Conservation (phyloP, 2,329 filamentous ascomycete genomes). For the Trichoderma afroharzianum region DNA sequence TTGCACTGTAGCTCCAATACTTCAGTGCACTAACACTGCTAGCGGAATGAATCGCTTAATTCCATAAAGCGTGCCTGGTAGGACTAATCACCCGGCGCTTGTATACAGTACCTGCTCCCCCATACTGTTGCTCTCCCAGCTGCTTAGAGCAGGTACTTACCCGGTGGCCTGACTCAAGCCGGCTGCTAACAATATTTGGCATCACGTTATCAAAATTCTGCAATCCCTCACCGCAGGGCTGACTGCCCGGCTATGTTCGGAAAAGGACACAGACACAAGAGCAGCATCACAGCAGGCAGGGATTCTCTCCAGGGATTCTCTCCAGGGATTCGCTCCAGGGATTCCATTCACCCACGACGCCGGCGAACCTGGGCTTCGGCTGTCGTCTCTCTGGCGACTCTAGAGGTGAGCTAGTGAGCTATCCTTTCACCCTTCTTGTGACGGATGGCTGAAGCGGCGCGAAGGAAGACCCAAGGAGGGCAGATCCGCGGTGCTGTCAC, state of each 20-base stretch:
- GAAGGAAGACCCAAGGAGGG: background rate
- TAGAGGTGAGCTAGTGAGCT: background rate
- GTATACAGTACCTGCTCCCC: background rate
- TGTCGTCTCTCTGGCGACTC: background rate
- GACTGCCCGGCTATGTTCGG: constrained; percentile 4
- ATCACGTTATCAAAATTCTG: constrained; percentile 1
- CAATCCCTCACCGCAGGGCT: background rate
- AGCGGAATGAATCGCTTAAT: background rate
- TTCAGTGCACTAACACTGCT: background rate
- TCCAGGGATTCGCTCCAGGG: constrained; percentile 4
- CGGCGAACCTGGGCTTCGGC: background rate
- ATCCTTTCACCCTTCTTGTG: constrained; percentile 1
- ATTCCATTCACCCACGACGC: background rate
- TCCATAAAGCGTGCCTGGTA: background rate
- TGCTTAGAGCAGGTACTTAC: background rate
- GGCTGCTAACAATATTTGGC: background rate
- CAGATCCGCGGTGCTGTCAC: background rate
- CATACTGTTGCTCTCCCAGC: background rate
- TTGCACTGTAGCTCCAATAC: background rate
- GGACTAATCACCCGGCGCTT: background rate
- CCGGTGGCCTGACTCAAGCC: constrained; percentile 1
- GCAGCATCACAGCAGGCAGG: background rate
- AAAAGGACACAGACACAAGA: background rate
- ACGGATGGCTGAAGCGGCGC: background rate
- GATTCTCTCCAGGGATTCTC: background rate